A percentile compares a stretch with the other conserved stretches of the same genome.
phyloP scores from a whole-genome alignment of 1,284 basidiomycete genomes.

The Xerocomus amazonicus region DNA sequence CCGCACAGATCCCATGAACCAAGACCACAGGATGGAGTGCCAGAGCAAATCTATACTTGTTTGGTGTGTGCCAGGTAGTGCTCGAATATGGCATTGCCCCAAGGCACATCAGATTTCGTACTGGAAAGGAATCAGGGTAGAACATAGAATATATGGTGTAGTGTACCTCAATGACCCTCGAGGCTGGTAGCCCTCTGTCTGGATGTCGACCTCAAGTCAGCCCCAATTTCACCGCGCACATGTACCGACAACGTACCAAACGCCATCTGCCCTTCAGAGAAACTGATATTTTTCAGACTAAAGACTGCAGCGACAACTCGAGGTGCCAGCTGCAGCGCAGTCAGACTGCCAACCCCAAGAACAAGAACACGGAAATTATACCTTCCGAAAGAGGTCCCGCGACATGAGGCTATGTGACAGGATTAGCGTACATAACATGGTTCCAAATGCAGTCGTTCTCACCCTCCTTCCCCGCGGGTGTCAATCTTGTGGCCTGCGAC shows the following conservation, averaged over 20 bases:
- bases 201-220: neutral
- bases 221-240: neutral
- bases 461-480: slow-evolving; percentile 23
- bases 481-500: slow-evolving; percentile 13
- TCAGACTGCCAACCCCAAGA: neutral
- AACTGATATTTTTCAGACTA: slow-evolving; percentile 14
- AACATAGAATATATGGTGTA: neutral
- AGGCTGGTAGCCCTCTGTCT: slow-evolving; percentile 20
- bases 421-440: neutral
- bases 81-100: neutral
- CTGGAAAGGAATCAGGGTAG: slow-evolving; percentile 9
- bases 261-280: slow-evolving; percentile 5
- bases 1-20: neutral
- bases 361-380: neutral
- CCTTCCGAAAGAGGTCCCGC: slow-evolving; percentile 25
- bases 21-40: neutral
- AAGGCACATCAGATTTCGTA: slow-evolving; percentile 17
- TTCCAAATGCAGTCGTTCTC: neutral
- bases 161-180: slow-evolving; percentile 19
- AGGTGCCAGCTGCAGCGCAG: slow-evolving; percentile 22
- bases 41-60: neutral
- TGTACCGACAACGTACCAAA: slow-evolving; percentile 14
- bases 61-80: neutral
- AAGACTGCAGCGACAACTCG: slow-evolving; percentile 20
- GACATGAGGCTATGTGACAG: slow-evolving; percentile 25